Base-by-base conservation (phyloP, 2,329 filamentous ascomycete species). In the Teratosphaeriaceae sp. region DNA sequence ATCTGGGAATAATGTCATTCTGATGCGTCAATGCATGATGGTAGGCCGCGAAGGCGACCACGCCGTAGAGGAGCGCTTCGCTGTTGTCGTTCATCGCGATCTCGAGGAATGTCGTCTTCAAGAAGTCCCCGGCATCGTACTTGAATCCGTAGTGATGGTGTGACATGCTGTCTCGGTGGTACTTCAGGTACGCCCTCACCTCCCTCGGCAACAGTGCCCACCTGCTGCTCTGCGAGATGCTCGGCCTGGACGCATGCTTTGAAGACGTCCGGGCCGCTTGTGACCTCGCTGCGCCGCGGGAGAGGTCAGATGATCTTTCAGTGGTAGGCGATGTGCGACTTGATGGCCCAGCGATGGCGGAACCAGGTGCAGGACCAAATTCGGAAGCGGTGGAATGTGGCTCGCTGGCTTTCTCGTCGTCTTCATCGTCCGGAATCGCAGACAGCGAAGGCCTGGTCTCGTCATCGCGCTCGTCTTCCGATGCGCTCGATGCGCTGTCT, bases 11-110 rank as follows among this genome's bases (percentile, higher is more conserved):
- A 51, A 81, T 82, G 18, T 85, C 86, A 38, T 81, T 70, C 1
- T 83, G 78, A 38, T 82, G 79, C 29, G 75, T 74, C 38, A 96
- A 63, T 1, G 85, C 85, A 52, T 84, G 76, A 53, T 94, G 88
- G 58, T 96, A 97, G 0, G 89, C 86, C 9, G 90, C 76, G 61
- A 96, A 97, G 0, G 85, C 88, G 8, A 89, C 85, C 3, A 96
- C 69, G 1, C 89, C 88, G 61, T 95, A 88, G 4, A 96, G 74
- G 9, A 97, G 70, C 5, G 89, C 80, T 33, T 49, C 45, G 38
- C 53, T 57, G 48, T 95, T 85, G 59, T 88, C 83, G 62, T 77
- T 76, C 38, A 89, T 62, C 0, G 90, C 89, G 42, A 85, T 71
- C 30, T 79, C 79, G 16, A 89, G 72, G 33, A 95, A 75, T 5